Conservation (phyloP, 2,329 filamentous ascomycete genomes). For the Hypoxylon sp. region DNA sequence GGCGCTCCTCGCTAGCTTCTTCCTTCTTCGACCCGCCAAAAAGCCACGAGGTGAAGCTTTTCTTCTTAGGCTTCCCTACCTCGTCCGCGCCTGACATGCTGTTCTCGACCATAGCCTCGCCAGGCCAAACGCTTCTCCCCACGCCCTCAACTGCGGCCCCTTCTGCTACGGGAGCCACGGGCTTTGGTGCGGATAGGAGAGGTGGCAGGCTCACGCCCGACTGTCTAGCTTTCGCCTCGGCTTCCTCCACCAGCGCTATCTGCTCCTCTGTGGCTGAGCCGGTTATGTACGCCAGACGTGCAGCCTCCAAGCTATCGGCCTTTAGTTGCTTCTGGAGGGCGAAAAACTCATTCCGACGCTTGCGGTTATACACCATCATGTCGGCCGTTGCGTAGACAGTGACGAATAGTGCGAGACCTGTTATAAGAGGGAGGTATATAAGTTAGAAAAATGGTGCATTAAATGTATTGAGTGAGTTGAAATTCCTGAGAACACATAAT, state of each 20-base stretch:
- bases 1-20: conserved; percentile 44
- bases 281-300: conserved; percentile 71
- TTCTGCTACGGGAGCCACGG: conserved; percentile 45
- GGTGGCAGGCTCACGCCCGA: conserved; percentile 64
- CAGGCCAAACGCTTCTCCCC: conserved; percentile 45
- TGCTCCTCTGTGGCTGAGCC: conserved; percentile 69
- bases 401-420: conserved; percentile 67
- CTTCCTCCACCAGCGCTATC: conserved; percentile 68
- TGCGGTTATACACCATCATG: conserved; percentile 72
- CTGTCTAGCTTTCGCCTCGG: conserved; percentile 62
- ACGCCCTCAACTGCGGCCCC: conserved; percentile 55
- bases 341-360: conserved; percentile 70
- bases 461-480: not conserved
- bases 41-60: conserved; percentile 54
- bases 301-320: conserved; percentile 67
- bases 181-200: conserved; percentile 61
- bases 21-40: conserved; percentile 57
- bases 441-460: conserved; percentile 6
- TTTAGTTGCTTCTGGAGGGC: conserved; percentile 67
- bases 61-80: conserved; percentile 42
- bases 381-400: conserved; percentile 72
- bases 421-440: not conserved
- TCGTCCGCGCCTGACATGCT: conserved; percentile 39
- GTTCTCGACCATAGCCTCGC: conserved; percentile 44
- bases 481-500: not conserved